phyloP scores from a whole-genome alignment of 2,329 filamentous ascomycete species.

The Leptographium galeiforme region DNA sequence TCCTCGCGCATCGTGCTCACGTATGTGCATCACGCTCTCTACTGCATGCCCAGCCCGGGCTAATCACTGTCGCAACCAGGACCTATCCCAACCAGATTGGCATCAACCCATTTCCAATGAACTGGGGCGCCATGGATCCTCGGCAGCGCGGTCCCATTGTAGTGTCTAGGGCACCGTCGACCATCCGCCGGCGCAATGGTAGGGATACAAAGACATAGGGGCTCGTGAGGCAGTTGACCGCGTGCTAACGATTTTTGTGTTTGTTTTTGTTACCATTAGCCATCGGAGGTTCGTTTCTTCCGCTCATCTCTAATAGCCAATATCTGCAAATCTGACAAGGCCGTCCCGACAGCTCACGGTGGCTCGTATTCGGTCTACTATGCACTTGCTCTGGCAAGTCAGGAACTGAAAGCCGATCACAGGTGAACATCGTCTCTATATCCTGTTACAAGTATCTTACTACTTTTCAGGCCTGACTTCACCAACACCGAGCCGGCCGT shows the following conservation, averaged over 20 bases:
- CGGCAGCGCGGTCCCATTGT: slow-evolving; percentile 72
- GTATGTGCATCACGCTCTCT: slow-evolving; percentile 17
- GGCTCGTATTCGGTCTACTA: slow-evolving; percentile 96
- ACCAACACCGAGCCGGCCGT: slow-evolving; percentile 81
- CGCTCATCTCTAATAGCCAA: too few relatives aligned
- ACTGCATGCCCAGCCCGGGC: too few relatives aligned
- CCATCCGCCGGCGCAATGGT: slow-evolving; percentile 73
- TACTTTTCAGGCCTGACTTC: slow-evolving; percentile 36
- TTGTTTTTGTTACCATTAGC: slow-evolving; percentile 1
- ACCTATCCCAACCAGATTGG: slow-evolving; percentile 92
- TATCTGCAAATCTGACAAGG: slow-evolving; percentile 14
- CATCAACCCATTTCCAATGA: slow-evolving; percentile 77
- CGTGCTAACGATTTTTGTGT: not conserved
- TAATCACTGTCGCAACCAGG: slow-evolving; percentile 17
- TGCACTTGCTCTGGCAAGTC: slow-evolving; percentile 81
- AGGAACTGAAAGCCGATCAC: slow-evolving; percentile 74
- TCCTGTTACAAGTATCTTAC: not conserved
- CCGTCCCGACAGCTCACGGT: slow-evolving; percentile 31
- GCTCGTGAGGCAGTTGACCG: not conserved
- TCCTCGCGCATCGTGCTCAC: slow-evolving; percentile 43
- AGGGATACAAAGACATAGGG: slow-evolving; percentile 15
- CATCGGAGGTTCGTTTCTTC: slow-evolving; percentile 10
- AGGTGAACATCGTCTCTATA: slow-evolving; percentile 17
- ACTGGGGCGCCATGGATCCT: slow-evolving; percentile 74
- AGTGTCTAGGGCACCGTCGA: slow-evolving; percentile 62